Percentiles rank a stretch among this genome's conserved stretches.
phyloP scores from a whole-genome alignment of 2,329 filamentous ascomycete species.

The Calonectria fujianensis region DNA sequence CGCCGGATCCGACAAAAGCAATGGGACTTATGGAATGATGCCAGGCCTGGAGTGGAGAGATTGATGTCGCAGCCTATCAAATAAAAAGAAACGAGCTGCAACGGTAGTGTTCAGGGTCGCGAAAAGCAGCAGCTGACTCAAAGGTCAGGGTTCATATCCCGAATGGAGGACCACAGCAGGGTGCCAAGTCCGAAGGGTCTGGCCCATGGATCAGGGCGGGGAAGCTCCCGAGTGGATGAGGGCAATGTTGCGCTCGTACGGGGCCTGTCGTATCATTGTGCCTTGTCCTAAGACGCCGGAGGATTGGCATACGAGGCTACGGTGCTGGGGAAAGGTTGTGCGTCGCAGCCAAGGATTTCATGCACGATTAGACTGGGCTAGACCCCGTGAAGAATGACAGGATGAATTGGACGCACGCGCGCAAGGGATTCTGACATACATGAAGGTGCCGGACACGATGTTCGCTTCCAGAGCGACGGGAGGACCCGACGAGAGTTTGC shows the following conservation, averaged over 20 bases:
- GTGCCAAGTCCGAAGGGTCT: constrained; percentile 23
- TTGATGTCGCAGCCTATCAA: constrained; percentile 6
- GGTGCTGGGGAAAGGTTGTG: constrained; percentile 17
- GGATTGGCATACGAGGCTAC: constrained; percentile 31
- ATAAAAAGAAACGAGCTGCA: constrained; percentile 14
- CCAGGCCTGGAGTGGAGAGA: constrained; percentile 19
- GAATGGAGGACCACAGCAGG: constrained; percentile 10
- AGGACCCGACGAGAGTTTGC: constrained; percentile 37
- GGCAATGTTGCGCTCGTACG: constrained; percentile 11
- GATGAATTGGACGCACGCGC: constrained; percentile 26
- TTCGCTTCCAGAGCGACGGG: constrained; percentile 24
- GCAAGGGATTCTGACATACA: constrained; percentile 33
- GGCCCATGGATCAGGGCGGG: constrained; percentile 8
- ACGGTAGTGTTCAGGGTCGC: constrained; percentile 29
- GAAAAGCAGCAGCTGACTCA: constrained; percentile 23
- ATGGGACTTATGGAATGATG: constrained; percentile 29
- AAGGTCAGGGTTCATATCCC: background rate
- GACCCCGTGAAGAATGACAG: constrained; percentile 10
- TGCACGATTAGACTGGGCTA: constrained; percentile 25
- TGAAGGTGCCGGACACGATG: constrained; percentile 13
- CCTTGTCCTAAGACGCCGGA: constrained; percentile 27
- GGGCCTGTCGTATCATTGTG: constrained; percentile 15
- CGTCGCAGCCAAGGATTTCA: constrained; percentile 29
- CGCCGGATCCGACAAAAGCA: constrained; percentile 22
- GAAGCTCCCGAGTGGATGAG: constrained; percentile 30